Percentiles rank a stretch among this genome's conserved stretches.
phyloP scores from a whole-genome alignment of 139 green algal genomes.

The Klebsormidium nitens region DNA sequence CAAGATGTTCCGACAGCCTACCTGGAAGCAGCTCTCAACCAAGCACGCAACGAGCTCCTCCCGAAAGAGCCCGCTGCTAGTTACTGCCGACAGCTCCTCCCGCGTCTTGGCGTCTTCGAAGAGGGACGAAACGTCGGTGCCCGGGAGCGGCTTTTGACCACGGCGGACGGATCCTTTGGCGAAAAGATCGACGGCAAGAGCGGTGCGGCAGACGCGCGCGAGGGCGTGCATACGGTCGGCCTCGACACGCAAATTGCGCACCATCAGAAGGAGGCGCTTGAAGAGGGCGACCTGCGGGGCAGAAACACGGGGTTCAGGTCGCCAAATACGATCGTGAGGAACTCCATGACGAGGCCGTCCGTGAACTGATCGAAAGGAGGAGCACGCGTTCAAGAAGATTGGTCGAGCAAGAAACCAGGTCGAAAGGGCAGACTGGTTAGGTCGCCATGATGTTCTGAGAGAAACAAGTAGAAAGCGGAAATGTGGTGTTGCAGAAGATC shows the following conservation, averaged over 20 bases:
- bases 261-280: slow-evolving; percentile 35
- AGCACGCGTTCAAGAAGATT: too few relatives aligned
- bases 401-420: too few relatives aligned
- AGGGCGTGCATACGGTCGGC: slow-evolving; percentile 37
- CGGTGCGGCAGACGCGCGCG: slow-evolving; percentile 31
- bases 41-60: slow-evolving; percentile 36
- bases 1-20: background rate
- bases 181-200: slow-evolving; percentile 34
- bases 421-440: too few relatives aligned
- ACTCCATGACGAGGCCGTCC: too few relatives aligned
- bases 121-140: slow-evolving; percentile 33
- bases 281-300: slow-evolving; percentile 40
- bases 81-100: slow-evolving; percentile 10
- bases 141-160: slow-evolving; percentile 26
- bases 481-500: too few relatives aligned
- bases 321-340: too few relatives aligned
- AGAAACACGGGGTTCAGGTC: too few relatives aligned
- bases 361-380: too few relatives aligned
- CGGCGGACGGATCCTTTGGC: slow-evolving; percentile 23
- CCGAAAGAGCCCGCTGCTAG: slow-evolving; percentile 20
- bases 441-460: too few relatives aligned
- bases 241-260: slow-evolving; percentile 29
- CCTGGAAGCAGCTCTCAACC: slow-evolving; percentile 35
- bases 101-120: slow-evolving; percentile 30
- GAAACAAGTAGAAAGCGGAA: too few relatives aligned